These are phyloP conservation scores for Kluyveromyces wickerhamii DNA, from an alignment of 805 yeast genomes.

Conservation along the genomic window DNA sequence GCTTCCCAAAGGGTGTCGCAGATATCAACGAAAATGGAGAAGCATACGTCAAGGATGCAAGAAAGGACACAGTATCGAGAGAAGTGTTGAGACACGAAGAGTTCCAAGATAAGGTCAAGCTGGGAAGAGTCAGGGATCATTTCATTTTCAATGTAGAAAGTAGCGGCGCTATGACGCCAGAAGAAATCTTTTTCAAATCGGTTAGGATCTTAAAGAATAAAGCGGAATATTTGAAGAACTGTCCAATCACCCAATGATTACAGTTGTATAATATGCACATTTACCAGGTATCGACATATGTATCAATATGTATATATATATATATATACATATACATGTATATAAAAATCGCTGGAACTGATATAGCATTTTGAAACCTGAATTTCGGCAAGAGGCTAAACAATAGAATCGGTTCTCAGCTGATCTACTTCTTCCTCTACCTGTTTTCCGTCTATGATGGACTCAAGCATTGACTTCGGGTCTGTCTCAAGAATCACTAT, in stretches of 20 bases:
- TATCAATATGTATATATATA: no score
- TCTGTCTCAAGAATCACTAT: slow-evolving; percentile 31
- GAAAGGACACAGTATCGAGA: slow-evolving; percentile 94
- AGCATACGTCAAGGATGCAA: slow-evolving; percentile 80
- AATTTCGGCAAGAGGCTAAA: neutral
- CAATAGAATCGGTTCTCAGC: neutral
- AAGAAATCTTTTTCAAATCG: slow-evolving; percentile 88
- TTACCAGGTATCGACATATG: no score
- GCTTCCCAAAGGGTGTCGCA: slow-evolving; percentile 92
- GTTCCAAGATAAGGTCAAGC: slow-evolving; percentile 78
- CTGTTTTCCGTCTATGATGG: neutral
- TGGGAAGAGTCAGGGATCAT: slow-evolving; percentile 88
- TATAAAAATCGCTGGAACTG: slow-evolving; percentile 5
- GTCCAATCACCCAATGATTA: slow-evolving; percentile 58
- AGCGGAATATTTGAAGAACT: slow-evolving; percentile 67
- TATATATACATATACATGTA: no score
- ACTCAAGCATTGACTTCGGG: slow-evolving; percentile 17
- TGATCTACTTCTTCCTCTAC: neutral
- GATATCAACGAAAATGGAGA: slow-evolving; percentile 57
- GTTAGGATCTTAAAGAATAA: slow-evolving; percentile 80
- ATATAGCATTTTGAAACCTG: slow-evolving; percentile 7
- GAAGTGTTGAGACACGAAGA: slow-evolving; percentile 93
- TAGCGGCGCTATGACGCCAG: slow-evolving; percentile 95
- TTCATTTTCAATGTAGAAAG: slow-evolving; percentile 92
- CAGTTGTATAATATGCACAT: slow-evolving; percentile 4